phyloP scores from a whole-genome alignment of 208 protist genomes.

The Trichomonas gallinae region DNA sequence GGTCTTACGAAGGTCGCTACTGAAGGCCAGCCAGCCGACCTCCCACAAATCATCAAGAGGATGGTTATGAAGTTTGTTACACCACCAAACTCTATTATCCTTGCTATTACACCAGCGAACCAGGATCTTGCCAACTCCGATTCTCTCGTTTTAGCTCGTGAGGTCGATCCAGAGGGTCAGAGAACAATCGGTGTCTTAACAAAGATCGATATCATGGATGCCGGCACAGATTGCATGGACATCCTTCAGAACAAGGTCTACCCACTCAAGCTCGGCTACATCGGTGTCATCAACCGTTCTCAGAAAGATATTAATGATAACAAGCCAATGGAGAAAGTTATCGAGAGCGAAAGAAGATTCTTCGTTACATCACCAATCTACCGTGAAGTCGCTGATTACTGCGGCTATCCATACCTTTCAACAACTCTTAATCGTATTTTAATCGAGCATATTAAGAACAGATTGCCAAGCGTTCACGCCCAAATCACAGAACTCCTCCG shows the following conservation, averaged over 20 bases:
- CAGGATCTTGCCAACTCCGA: constrained; percentile 93
- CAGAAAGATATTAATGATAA: constrained; percentile 83
- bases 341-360: constrained; percentile 27
- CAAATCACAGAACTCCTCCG: background rate
- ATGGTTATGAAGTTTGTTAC: constrained; percentile 84
- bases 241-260: constrained; percentile 79
- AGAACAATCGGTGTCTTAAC: constrained; percentile 49
- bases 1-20: constrained; percentile 53
- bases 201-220: constrained; percentile 49
- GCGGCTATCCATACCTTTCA: background rate
- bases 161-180: constrained; percentile 42
- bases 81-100: constrained; percentile 87
- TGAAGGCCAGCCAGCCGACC: constrained; percentile 86
- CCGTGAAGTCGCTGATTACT: background rate
- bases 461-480: background rate
- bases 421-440: background rate
- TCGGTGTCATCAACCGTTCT: constrained; percentile 91
- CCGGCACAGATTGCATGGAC: constrained; percentile 85
- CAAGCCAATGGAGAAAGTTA: constrained; percentile 62
- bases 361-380: background rate
- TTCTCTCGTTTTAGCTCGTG: constrained; percentile 74
- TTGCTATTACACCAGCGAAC: constrained; percentile 86
- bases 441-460: background rate
- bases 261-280: constrained; percentile 77
- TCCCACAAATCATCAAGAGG: constrained; percentile 77